Base-by-base conservation (phyloP, 768 basidiomycete species). In the Steccherinum ochraceum region DNA sequence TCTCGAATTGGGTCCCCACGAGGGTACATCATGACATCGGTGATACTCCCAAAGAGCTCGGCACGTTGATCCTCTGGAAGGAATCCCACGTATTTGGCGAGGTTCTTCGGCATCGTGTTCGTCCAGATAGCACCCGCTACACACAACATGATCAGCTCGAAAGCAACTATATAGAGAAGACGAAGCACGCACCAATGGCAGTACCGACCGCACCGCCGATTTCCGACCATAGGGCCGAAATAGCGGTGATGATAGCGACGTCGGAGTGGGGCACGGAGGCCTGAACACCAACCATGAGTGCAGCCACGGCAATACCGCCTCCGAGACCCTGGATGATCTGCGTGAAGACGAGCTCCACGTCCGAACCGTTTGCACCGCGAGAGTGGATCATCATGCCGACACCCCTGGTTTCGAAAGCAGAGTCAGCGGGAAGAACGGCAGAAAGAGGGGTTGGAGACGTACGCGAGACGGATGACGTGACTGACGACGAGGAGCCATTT, bases 71-170 rank as follows among this genome's bases (percentile, higher is more conserved):
- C 67, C 56, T 72, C 67, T 2, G 70, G 60, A 35, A 82, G 55
- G 56, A 68, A 70, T 0, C 82, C 78, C 3, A 89, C 73, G 61
- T 83, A 67, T 47, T 72, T 58, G 1, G 69, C 74, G 25, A 90
- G 75, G 46, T 79, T 74, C 0, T 48, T 61, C 11, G 88, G 89
- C 85, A 89, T 88, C 39, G 72, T 66, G 57, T 74, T 75, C 2
- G 77, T 75, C 81, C 83, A 85, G 53, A 85, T 77, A 27, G 78
- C 77, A 3, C 80, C 81, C 18, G 83, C 83, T 55, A 47, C 30
- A 41, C 3, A 25, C 12, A 76, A 49, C 18, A 19, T 12, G 35
- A 46, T 42, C 18, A 25, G 45, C 3, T 45, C 40, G 23, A 18
- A 13, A n/a, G 21, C 21, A 24, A 47, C 24, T 12, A 19, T 5